Conservation (phyloP, 129 eudicot species). For the Artemisia annua region DNA sequence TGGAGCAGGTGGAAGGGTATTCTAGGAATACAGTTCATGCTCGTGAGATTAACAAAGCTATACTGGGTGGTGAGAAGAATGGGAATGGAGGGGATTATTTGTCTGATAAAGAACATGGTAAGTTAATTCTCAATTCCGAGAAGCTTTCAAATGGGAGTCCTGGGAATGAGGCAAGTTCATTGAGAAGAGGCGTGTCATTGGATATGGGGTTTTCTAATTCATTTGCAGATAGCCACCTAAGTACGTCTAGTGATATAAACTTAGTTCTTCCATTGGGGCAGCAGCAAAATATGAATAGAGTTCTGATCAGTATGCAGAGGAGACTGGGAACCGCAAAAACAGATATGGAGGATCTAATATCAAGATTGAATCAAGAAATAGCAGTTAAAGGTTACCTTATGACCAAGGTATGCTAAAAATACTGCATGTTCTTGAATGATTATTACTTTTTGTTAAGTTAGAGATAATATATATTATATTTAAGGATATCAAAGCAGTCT, state of each 20-base stretch:
- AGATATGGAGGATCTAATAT: constrained; percentile 94
- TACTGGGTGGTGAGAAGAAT: constrained; percentile 32
- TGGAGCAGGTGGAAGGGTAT: constrained; percentile 78
- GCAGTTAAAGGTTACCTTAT: constrained; percentile 94
- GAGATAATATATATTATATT: not conserved
- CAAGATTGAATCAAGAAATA: constrained; percentile 89
- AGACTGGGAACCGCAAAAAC: constrained; percentile 86
- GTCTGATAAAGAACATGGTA: constrained; percentile 44
- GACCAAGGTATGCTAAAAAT: constrained; percentile 63
- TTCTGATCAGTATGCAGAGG: constrained; percentile 76
- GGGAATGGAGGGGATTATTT: constrained; percentile 45
- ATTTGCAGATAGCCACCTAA: constrained; percentile 39
- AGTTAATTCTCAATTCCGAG: constrained; percentile 46
- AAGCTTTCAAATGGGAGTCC: constrained; percentile 61
- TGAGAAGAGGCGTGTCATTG: constrained; percentile 52
- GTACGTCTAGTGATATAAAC: constrained; percentile 37
- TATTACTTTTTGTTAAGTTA: not conserved
- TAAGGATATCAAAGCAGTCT: too few relatives aligned
- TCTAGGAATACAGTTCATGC: constrained; percentile 51
- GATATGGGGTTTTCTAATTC: constrained; percentile 51
- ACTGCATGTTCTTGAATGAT: too few relatives aligned
- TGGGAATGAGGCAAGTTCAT: constrained; percentile 36
- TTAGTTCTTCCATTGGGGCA: constrained; percentile 68
- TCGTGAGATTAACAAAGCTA: constrained; percentile 36
- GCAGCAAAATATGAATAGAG: constrained; percentile 72